These are phyloP conservation scores for Termitomyces sp. DNA, from an alignment of 768 basidiomycete species.

Conservation along the genomic window DNA sequence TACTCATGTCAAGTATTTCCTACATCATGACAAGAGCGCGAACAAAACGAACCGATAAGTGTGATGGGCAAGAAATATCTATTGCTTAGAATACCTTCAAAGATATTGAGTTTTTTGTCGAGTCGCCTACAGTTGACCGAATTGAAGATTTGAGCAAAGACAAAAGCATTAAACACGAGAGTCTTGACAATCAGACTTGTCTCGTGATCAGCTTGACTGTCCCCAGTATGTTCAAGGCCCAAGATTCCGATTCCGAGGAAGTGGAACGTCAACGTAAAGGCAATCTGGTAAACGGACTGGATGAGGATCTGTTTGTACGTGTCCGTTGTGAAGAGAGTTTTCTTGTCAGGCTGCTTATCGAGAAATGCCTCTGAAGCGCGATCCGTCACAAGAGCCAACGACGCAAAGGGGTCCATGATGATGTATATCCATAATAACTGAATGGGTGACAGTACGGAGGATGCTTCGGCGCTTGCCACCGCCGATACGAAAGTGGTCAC, in stretches of 20 bases:
- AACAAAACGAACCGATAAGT: slow-evolving; percentile 61
- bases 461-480: slow-evolving; percentile 71
- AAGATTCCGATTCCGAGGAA: slow-evolving; percentile 79
- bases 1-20: too few relatives aligned
- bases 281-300: slow-evolving; percentile 86
- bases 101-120: slow-evolving; percentile 85
- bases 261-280: slow-evolving; percentile 83
- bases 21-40: too few relatives aligned
- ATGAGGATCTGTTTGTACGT: slow-evolving; percentile 97
- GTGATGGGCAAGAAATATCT: slow-evolving; percentile 87
- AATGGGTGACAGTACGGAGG: slow-evolving; percentile 88
- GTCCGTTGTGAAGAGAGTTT: slow-evolving; percentile 84
- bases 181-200: slow-evolving; percentile 69
- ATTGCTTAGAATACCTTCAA: slow-evolving; percentile 78
- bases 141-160: too few relatives aligned
- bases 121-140: slow-evolving; percentile 88
- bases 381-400: slow-evolving; percentile 94
- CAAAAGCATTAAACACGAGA: slow-evolving; percentile 93
- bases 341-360: slow-evolving; percentile 87
- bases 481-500: slow-evolving; percentile 91
- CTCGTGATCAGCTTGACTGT: slow-evolving; percentile 32
- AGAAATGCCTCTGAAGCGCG: slow-evolving; percentile 81
- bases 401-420: slow-evolving; percentile 98
- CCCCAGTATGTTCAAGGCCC: slow-evolving; percentile 40
- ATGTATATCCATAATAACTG: slow-evolving; percentile 99